Percentiles rank a stretch among this genome's conserved stretches.
These are phyloP conservation scores for Platanus orientalis DNA, from an alignment of 164 flowering plant species.

Conservation along the genomic window DNA sequence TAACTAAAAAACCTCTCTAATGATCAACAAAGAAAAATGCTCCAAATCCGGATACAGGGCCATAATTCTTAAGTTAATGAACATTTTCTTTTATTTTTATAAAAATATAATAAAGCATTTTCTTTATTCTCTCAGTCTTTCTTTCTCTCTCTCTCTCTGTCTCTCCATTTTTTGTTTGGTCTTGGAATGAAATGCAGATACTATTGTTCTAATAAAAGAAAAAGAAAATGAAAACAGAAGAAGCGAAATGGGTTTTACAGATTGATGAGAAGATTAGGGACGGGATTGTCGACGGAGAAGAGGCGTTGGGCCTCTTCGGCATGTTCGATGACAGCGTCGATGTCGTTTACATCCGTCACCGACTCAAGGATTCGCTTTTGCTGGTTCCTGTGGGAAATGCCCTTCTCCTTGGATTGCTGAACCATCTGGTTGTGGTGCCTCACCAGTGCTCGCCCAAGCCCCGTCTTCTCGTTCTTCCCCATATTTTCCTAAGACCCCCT, in stretches of 20 bases:
- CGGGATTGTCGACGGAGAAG: slow-evolving; percentile 36
- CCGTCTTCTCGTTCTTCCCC: slow-evolving; percentile 75
- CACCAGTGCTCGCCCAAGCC: slow-evolving; percentile 78
- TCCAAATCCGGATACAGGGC: neutral
- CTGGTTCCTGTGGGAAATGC: slow-evolving; percentile 41
- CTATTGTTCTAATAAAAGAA: neutral
- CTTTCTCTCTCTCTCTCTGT: no score
- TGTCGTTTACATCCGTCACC: slow-evolving; percentile 76
- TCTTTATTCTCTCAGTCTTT: no score
- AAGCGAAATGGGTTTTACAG: slow-evolving; percentile 32
- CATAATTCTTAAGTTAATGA: no score
- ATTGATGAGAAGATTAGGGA: slow-evolving; percentile 46
- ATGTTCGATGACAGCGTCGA: slow-evolving; percentile 77
- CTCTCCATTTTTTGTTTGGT: neutral
- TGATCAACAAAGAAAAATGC: no score
- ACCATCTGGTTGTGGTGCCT: slow-evolving; percentile 89
- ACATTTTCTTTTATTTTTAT: no score
- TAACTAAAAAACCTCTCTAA: neutral
- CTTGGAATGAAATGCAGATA: no score
- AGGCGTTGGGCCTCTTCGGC: slow-evolving; percentile 68
- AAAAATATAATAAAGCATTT: neutral
- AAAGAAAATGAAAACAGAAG: neutral
- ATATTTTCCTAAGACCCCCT: no score
- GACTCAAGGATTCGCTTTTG: slow-evolving; percentile 77
- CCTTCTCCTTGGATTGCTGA: slow-evolving; percentile 76